Percentiles rank a stretch among this genome's conserved stretches.
phyloP scores from a whole-genome alignment of 257 asterid species.

The Leonotis leonurus region DNA sequence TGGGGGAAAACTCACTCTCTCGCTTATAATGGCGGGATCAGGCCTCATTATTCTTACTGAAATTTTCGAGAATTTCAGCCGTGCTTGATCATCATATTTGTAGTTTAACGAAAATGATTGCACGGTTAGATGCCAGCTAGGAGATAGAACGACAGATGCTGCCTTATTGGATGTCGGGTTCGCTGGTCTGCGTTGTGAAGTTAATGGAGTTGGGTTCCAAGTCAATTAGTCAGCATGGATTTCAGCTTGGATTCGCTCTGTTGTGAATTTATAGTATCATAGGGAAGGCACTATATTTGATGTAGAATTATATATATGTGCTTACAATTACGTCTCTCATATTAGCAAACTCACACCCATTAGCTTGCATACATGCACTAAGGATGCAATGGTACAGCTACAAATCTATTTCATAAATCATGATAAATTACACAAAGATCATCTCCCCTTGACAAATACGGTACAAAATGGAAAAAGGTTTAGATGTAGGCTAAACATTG shows the following conservation, averaged over 20 bases:
- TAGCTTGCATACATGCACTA: neutral
- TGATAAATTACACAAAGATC: neutral
- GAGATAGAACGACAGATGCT: no score
- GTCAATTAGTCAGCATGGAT: neutral
- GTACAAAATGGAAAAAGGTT: neutral
- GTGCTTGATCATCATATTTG: conserved; percentile 9
- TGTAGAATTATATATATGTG: no score
- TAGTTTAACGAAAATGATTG: neutral
- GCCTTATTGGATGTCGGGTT: no score
- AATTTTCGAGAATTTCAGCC: conserved; percentile 46
- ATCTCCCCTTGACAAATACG: neutral
- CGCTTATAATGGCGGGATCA: conserved; percentile 65
- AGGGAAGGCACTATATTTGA: no score
- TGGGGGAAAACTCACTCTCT: conserved; percentile 74
- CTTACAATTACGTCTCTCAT: no score
- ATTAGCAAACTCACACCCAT: neutral
- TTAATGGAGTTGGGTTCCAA: neutral
- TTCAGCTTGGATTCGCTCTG: neutral
- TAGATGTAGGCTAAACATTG: neutral
- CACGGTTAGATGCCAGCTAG: neutral
- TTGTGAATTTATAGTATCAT: no score
- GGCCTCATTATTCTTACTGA: conserved; percentile 59
- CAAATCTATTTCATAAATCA: neutral
- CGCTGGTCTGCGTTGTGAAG: no score
- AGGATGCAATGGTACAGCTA: neutral